phyloP scores from a whole-genome alignment of 2,329 filamentous ascomycete genomes.

The Talaromyces sp. region DNA sequence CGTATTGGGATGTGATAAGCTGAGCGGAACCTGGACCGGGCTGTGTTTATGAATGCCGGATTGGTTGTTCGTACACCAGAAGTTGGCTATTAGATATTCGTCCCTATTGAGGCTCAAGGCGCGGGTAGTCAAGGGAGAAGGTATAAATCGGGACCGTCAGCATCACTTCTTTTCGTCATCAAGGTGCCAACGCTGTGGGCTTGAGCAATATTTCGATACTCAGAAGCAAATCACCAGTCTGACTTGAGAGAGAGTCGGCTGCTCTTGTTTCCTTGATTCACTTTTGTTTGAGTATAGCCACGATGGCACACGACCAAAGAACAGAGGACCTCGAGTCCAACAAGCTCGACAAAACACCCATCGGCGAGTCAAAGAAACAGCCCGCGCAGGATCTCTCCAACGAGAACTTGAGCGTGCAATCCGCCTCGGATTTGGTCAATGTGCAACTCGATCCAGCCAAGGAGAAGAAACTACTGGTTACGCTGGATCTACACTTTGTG shows the following conservation, averaged over 20 bases:
- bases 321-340: constrained; percentile 1
- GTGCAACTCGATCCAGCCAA: constrained; percentile 42
- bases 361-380: not conserved
- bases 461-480: constrained; percentile 46
- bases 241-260: not conserved
- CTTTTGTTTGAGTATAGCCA: not conserved
- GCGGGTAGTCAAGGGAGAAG: not conserved
- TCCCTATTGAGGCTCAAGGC: not conserved
- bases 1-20: not conserved
- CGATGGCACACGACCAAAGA: not conserved
- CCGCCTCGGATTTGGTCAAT: constrained; percentile 21
- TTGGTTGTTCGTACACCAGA: not conserved
- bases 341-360: not conserved
- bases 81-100: not conserved
- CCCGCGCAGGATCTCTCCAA: not conserved
- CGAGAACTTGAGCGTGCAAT: constrained; percentile 18
- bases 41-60: not conserved
- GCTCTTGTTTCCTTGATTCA: no score
- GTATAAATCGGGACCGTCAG: not conserved
- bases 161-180: not conserved
- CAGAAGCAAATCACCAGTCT: not conserved
- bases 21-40: not conserved
- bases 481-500: constrained; percentile 48
- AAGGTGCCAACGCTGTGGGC: not conserved
- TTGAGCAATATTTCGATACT: not conserved